These are phyloP conservation scores for Croton setiger DNA, from an alignment of 441 rosid species.

Conservation along the genomic window DNA sequence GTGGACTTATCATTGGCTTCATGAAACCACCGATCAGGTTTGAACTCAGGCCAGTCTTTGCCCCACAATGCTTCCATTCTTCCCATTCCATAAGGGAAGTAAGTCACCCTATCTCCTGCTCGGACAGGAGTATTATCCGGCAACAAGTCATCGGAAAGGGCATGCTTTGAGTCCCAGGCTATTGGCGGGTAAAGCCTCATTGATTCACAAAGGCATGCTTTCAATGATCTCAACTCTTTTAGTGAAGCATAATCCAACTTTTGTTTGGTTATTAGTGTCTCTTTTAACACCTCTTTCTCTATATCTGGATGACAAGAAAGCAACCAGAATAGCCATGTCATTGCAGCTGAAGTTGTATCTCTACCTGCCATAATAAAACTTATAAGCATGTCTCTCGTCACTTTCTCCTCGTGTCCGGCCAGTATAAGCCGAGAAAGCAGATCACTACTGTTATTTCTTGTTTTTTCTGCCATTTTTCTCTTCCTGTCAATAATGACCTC, in stretches of 20 bases:
- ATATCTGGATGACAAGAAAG: constrained; percentile 33
- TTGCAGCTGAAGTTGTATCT: constrained; percentile 60
- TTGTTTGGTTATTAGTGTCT: constrained; percentile 21
- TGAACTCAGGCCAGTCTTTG: constrained; percentile 36
- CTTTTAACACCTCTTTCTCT: constrained; percentile 35
- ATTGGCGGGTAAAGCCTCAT: constrained; percentile 59
- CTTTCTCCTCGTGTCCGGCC: constrained; percentile 48
- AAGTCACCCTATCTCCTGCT: constrained; percentile 34
- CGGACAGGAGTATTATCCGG: constrained; percentile 42
- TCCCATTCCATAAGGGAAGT: constrained; percentile 48
- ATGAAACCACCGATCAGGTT: constrained; percentile 42
- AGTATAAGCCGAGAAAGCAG: constrained; percentile 50
- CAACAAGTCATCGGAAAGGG: constrained; percentile 35
- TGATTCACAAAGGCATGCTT: constrained; percentile 45
- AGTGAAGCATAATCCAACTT: constrained; percentile 35
- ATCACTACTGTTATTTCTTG: constrained; percentile 25
- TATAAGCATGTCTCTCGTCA: constrained; percentile 52
- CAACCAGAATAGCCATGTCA: constrained; percentile 58
- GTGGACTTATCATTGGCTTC: constrained; percentile 18
- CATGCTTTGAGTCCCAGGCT: constrained; percentile 41
- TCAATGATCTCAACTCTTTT: constrained; percentile 35
- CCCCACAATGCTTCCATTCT: constrained; percentile 50
- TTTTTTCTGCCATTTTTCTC: constrained; percentile 16
- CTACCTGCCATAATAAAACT: constrained; percentile 69
- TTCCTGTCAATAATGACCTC: constrained; percentile 41